Percentiles rank a stretch among this genome's conserved stretches.
phyloP scores from a whole-genome alignment of 305 asterid genomes.

The Rubia tinctorum region DNA sequence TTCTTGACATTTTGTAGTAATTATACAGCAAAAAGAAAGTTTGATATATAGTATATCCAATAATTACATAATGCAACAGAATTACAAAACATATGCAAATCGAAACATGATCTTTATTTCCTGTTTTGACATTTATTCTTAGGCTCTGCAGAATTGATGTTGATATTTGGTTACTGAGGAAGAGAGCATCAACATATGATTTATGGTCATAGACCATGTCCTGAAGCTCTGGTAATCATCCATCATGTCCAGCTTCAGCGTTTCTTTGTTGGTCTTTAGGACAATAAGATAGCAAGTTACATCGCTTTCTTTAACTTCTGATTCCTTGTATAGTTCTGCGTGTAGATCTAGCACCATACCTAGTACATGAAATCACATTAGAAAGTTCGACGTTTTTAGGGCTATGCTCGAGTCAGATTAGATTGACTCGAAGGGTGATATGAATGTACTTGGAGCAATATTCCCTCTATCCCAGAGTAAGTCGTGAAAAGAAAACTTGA shows the following conservation, averaged over 20 bases:
- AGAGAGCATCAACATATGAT: constrained; percentile 79
- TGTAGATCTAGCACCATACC: constrained; percentile 64
- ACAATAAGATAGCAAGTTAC: constrained; percentile 59
- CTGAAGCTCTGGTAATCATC: constrained; percentile 53
- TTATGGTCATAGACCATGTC: constrained; percentile 77
- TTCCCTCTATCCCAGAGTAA: too few species aligned
- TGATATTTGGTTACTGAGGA: constrained; percentile 55
- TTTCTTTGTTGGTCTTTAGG: constrained; percentile 64
- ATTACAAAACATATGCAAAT: not conserved
- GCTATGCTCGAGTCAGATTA: too few species aligned
- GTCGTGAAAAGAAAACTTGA: too few species aligned
- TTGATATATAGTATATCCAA: not conserved
- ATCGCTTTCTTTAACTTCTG: constrained; percentile 47
- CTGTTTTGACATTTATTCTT: not conserved
- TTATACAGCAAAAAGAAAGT: not conserved
- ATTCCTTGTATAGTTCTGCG: constrained; percentile 65
- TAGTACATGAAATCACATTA: constrained; percentile 15
- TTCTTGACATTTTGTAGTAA: not conserved
- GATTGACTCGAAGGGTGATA: not conserved
- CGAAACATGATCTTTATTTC: not conserved
- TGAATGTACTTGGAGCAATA: too few species aligned
- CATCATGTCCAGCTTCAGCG: constrained; percentile 71
- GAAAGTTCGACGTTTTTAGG: not conserved
- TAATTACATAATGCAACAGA: constrained; percentile 1
- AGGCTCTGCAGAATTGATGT: constrained; percentile 39